Base-by-base conservation (phyloP, 306 rosid genomes). In the Prunus armeniaca region DNA sequence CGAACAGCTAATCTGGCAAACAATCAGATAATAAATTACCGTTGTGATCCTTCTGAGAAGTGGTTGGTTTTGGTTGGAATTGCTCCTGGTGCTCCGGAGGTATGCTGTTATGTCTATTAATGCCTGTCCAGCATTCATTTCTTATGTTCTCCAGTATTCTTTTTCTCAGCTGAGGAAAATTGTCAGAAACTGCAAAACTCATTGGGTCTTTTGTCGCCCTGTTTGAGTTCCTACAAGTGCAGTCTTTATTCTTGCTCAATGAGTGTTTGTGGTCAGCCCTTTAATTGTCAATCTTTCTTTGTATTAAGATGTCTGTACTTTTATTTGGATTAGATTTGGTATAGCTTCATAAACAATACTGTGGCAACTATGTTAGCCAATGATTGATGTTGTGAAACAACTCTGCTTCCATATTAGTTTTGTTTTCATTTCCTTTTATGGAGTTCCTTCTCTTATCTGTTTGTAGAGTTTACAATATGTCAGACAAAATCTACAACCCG, bases 51-150 rank as follows among this genome's bases (percentile, higher is more conserved):
- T 80, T 71, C 97, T 19, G 99, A 96, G 80, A 96, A 96, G 86
- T 96, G 99, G 99, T 75, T 96, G 97, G 99, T 96, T 78, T 86
- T 96, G 91, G 88, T 92, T 82, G 99, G 99, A 74, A 96, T 96
- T 82, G 97, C 99, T 57, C 99, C 99, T 76, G 99, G 99, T 83
- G 88, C 98, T 52, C 93, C 97, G 30, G 99, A 96, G 99, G 99
- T 91, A 81, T 75, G 78, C 78, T 72, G 43, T 80, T 69, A 49
- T 80, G 63, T 70, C 65, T 77, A 65, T 72, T 72, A 62, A 64
- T 24, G 32, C 15, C 70, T 19, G 34, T 45, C 32, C 47, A 24
- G 25, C 22, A 34, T 66, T 67, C 45, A 12, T 49, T 55, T 24
- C 38, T 72, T 60, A 54, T 27, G 45, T 9, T 19, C 20, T 3